Evolutionary conservation across 2,329 filamentous ascomycete genomes (phyloP), one percentile per base, ranked within the genome.

Genomic region (Talaromyces islandicus): DNA sequence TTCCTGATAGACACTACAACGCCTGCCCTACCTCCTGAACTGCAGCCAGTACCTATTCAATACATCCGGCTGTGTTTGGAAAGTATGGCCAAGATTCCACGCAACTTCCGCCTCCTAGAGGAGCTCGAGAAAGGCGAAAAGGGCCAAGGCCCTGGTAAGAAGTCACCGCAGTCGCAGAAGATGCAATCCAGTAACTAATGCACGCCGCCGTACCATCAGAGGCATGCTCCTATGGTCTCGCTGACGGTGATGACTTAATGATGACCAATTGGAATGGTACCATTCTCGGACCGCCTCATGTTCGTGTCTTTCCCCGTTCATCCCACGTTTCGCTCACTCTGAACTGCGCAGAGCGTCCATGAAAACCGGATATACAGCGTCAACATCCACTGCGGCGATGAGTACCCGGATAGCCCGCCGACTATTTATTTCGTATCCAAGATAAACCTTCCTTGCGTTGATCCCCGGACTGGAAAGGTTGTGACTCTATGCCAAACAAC

Each of bases 221-320:
- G 80, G 92, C 92, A 63, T 97, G 93, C 80, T 97, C 94, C 51
- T 97, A 97, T 70, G 94, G 94, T 69, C 85, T 99, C 60, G 91
- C 93, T 65, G 92, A 97, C 75, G 88, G 90, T 54, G 92, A 97
- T 72, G 94, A 99, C 71, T 85, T 97, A 65, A 85, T 94, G 76
- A 96, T 99, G 92, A 93, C 90, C 65, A 92, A 97, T 81, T 99
- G 94, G 94, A 96, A 96, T 71, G 94, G 93, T 70, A 99, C 94
- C 17, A 97, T 99, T 66, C 87, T 97, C 55, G 94, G 94, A 1
- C 94, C 94, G 67, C 93, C 94, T 74, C 92, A 97, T 76, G 94
- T 97, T 82, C 71, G 90, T 80, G 54, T 51, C 30, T 54, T 43
- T 41, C 24, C 38, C 54, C 21, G 24, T 57, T 50, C 30, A 24